Base-by-base conservation (phyloP, 805 yeast genomes). In the Saccharomycopsis sp. region DNA sequence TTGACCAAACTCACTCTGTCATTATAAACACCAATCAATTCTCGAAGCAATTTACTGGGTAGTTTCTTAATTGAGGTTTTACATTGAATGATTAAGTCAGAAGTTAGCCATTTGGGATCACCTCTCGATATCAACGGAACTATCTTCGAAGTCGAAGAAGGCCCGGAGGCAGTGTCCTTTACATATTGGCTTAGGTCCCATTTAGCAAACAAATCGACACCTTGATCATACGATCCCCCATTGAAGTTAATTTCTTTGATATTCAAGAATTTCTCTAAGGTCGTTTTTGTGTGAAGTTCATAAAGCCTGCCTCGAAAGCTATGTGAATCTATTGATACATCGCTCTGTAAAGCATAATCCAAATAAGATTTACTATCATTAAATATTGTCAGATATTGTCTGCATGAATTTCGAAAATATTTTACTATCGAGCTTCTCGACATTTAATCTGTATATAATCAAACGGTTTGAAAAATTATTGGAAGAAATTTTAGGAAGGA, bases 181-280 rank as follows among this genome's bases (percentile, higher is more conserved):
- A 31, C 2, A 34, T 45, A 46, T 16, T 47, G 49, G 4, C 16
- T 5, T 5, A 50, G 22, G 29, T 50, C 40, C 53, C 53, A 50
- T 16, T 43, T 32, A n/a, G 44, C 47, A 11, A 34, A n/a, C 3
- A 50, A 20, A 22, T 50, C 53, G 7, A 50, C 28, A 4, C 53
- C 53, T 20, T 43, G 33, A 28, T 50, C 53, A 28, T 48, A 45
- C 3, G 53, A 22, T 3, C 53, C 53, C 1, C 53, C 53, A n/a
- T 37, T 44, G 17, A 44, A n/a, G 4, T 14, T 22, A 4, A 50
- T 33, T 9, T 41, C 20, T 17, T 38, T 17, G 9, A 45, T 21
- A 17, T 33, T n/a, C 14, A 50, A 35, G 7, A 40, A 32, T 3
- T 44, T 22, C n/a, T 35, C 21, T 1, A 50, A 24, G 5, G 35